Conservation (phyloP, 208 protist genomes). For the Leishmania amazonensis region DNA sequence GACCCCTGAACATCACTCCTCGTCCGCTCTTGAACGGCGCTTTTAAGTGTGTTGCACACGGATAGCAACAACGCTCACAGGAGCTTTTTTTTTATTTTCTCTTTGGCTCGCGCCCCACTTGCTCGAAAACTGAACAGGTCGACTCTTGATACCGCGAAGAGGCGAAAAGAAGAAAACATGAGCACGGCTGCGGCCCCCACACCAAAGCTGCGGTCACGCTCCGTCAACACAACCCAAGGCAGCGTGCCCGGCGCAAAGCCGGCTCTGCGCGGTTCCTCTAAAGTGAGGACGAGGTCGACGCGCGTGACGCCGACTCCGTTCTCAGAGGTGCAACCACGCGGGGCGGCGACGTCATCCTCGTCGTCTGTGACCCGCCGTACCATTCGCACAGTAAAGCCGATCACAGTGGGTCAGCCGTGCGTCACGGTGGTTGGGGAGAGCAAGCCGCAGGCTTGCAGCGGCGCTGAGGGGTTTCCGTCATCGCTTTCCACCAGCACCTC, state of each 20-base stretch:
- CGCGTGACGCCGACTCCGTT: constrained; percentile 6
- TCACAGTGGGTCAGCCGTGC: not conserved
- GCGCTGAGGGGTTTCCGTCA: not conserved
- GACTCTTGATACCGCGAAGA: not conserved
- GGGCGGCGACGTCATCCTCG: not conserved
- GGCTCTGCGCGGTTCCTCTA: not conserved
- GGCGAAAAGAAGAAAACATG: not conserved
- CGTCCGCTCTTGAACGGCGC: not conserved
- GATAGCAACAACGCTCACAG: not conserved
- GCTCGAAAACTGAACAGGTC: not conserved
- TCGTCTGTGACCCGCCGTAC: constrained; percentile 11
- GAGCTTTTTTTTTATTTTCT: constrained; percentile 1
- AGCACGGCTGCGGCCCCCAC: constrained; percentile 8
- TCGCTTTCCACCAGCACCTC: constrained; percentile 8
- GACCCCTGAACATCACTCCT: not conserved
- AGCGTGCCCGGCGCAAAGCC: not conserved
- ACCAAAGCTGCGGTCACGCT: constrained; percentile 19
- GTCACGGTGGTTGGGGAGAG: not conserved
- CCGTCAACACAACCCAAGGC: constrained; percentile 21
- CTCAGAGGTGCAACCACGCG: constrained; percentile 5
- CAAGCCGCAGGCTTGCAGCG: not conserved
- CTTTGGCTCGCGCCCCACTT: not conserved
- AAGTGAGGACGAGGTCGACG: constrained; percentile 5
- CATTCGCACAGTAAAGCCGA: constrained; percentile 6
- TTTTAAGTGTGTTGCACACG: not conserved